Conservation (phyloP, 257 asterid genomes). For the Solanum peruvianum region DNA sequence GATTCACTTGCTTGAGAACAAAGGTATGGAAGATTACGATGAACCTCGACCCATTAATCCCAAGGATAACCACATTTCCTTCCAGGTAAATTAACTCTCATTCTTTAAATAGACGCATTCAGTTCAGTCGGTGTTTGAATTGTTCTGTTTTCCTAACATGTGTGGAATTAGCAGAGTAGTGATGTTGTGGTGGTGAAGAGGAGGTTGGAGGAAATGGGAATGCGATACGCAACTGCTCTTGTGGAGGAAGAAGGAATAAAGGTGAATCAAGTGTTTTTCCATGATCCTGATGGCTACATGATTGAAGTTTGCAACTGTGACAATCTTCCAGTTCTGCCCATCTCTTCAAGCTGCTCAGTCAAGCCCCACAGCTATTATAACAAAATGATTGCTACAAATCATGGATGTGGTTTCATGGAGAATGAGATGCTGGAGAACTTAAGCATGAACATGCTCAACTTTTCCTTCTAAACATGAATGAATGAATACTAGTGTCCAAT, state of each 20-base stretch:
- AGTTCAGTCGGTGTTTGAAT: background rate
- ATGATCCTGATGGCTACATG: slow-evolving; percentile 39
- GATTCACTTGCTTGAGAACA: slow-evolving; percentile 22
- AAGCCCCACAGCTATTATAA: background rate
- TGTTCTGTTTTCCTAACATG: background rate
- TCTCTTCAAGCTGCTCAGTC: slow-evolving; percentile 9
- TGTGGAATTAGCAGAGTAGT: slow-evolving; percentile 5
- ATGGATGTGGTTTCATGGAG: slow-evolving; percentile 5
- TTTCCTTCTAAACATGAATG: slow-evolving; percentile 8
- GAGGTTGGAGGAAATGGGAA: slow-evolving; percentile 21
- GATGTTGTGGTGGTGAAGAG: slow-evolving; percentile 19
- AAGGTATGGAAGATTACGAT: background rate
- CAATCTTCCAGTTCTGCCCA: slow-evolving; percentile 18
- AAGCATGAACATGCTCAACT: slow-evolving; percentile 26
- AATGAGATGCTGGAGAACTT: slow-evolving; percentile 25
- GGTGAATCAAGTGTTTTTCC: slow-evolving; percentile 34
- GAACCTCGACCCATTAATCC: slow-evolving; percentile 23
- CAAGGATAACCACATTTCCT: slow-evolving; percentile 26
- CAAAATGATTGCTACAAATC: background rate
- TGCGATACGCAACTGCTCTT: slow-evolving; percentile 11
- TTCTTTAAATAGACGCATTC: background rate
- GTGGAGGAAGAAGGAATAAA: slow-evolving; percentile 24
- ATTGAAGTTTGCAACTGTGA: slow-evolving; percentile 30
- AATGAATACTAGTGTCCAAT: background rate
- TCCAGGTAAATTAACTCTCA: slow-evolving; percentile 12